phyloP scores from a whole-genome alignment of 2,329 filamentous ascomycete genomes.

The Hymenoscyphus infarciens region DNA sequence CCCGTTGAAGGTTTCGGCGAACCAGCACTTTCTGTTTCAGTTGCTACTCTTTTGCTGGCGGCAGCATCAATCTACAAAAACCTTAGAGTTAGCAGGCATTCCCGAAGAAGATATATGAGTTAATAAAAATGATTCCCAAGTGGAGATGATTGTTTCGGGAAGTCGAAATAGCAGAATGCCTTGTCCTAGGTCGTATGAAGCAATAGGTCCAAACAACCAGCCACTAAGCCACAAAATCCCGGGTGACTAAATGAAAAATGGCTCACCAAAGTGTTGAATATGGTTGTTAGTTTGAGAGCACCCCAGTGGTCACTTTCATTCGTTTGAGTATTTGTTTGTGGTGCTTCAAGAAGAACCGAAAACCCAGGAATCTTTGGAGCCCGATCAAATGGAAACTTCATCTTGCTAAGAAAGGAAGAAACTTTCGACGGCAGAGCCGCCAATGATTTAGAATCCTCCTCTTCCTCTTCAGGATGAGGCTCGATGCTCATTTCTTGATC shows the following conservation, averaged over 20 bases:
- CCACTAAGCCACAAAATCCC: neutral
- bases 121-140: neutral
- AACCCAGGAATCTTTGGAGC: constrained; percentile 4
- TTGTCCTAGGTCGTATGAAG: no score
- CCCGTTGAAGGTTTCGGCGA: constrained; percentile 30
- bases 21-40: constrained; percentile 30
- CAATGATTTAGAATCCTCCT: constrained; percentile 17
- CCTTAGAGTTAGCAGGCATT: neutral
- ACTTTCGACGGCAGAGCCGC: neutral
- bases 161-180: no score
- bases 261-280: constrained; percentile 50
- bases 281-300: constrained; percentile 56
- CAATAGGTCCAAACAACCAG: no score
- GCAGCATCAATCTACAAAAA: constrained; percentile 40
- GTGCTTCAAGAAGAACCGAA: neutral
- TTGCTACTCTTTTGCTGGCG: constrained; percentile 34
- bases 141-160: neutral
- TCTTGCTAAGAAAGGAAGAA: constrained; percentile 21
- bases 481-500: constrained; percentile 42
- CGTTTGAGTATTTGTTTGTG: neutral
- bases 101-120: neutral
- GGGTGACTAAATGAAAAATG: neutral
- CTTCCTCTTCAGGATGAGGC: constrained; percentile 40
- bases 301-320: constrained; percentile 50
- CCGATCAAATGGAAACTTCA: constrained; percentile 2